phyloP scores from a whole-genome alignment of 768 basidiomycete species.

The Podaxis sp. region DNA sequence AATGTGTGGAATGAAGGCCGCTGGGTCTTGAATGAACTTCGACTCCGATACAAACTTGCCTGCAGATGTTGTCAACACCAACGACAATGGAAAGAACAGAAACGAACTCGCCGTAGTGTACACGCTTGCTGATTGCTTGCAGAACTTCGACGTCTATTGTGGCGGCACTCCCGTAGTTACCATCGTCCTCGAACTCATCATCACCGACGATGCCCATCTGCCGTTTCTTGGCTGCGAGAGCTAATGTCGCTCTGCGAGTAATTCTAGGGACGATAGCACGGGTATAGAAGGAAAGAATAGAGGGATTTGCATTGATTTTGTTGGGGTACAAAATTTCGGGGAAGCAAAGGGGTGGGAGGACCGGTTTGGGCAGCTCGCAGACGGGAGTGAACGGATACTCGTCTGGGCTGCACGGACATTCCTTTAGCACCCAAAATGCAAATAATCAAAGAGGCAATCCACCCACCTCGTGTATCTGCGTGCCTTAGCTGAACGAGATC shows the following conservation, averaged over 20 bases:
- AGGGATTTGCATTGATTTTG: conserved; percentile 78
- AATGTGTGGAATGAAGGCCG: conserved; percentile 92
- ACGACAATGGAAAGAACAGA: background rate
- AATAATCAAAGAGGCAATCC: background rate
- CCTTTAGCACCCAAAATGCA: background rate
- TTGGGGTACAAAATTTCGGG: conserved; percentile 78
- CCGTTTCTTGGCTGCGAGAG: conserved; percentile 62
- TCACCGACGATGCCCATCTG: conserved; percentile 62
- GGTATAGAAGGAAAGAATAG: conserved; percentile 88
- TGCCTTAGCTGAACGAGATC: conserved; percentile 68
- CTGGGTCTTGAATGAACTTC: conserved; percentile 85
- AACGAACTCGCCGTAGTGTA: conserved; percentile 84
- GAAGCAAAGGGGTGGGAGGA: conserved; percentile 69
- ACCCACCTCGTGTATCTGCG: conserved; percentile 87
- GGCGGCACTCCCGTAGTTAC: conserved; percentile 95
- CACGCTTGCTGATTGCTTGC: conserved; percentile 97
- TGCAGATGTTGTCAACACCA: conserved; percentile 26
- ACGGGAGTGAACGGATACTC: conserved; percentile 88
- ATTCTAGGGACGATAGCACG: conserved; percentile 86
- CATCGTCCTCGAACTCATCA: conserved; percentile 84
- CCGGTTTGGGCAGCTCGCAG: conserved; percentile 70
- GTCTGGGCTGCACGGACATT: conserved; percentile 65
- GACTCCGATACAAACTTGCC: conserved; percentile 99
- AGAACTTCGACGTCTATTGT: conserved; percentile 94
- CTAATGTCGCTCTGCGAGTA: conserved; percentile 63